phyloP scores from a whole-genome alignment of 139 green algal species.

The Pleodorina starrii region DNA sequence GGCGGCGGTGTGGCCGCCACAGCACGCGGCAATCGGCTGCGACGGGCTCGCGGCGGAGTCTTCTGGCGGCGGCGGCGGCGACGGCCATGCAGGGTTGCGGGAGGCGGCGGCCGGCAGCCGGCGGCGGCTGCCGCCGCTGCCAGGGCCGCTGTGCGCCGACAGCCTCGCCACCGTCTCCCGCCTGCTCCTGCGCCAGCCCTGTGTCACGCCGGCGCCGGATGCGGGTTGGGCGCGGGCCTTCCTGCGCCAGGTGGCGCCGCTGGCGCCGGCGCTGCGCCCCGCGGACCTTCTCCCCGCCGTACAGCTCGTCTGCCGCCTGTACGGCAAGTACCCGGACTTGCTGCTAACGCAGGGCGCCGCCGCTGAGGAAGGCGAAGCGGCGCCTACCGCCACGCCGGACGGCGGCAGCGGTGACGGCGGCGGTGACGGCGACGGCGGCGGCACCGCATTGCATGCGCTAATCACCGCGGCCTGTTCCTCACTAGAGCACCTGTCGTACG shows the following conservation, averaged over 20 bases:
- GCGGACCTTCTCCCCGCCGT: constrained; percentile 1
- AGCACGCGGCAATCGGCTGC: neutral
- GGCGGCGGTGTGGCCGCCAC: neutral
- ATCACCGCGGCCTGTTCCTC: neutral
- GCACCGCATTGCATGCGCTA: neutral
- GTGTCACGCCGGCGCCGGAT: neutral
- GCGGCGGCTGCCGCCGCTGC: constrained; percentile 25
- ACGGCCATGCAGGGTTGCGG: too few relatives aligned
- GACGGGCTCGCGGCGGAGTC: neutral
- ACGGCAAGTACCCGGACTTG: constrained; percentile 8
- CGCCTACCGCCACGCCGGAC: too few relatives aligned
- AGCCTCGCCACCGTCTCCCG: neutral
- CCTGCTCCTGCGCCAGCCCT: neutral
- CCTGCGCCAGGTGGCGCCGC: neutral
- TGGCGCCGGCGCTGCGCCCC: neutral
- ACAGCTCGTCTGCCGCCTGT: constrained; percentile 15
- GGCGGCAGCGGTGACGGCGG: neutral
- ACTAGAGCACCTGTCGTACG: neutral
- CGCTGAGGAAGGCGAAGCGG: too few relatives aligned
- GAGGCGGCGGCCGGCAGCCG: neutral
- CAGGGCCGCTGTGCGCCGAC: neutral
- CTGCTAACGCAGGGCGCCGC: neutral
- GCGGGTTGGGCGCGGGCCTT: neutral
- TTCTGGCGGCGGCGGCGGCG: neutral
- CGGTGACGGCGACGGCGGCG: neutral